phyloP scores from a whole-genome alignment of 805 yeast species.

The Wickerhamomyces xylosicus region DNA sequence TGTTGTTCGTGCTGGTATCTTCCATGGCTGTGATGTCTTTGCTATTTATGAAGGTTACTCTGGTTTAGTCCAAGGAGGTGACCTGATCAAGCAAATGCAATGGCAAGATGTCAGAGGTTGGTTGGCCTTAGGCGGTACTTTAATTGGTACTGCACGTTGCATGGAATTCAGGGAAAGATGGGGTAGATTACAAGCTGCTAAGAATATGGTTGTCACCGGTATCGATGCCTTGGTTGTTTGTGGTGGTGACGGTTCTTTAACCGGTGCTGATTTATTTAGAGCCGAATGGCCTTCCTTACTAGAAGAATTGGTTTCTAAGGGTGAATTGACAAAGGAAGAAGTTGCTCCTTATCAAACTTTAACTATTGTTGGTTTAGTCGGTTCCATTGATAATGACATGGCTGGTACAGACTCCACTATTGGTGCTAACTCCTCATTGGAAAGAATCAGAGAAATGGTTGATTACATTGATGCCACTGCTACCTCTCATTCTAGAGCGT shows the following conservation, averaged over 20 bases:
- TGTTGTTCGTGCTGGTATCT: conserved; percentile 85
- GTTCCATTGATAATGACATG: conserved; percentile 82
- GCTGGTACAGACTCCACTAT: conserved; percentile 76
- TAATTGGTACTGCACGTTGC: conserved; percentile 72
- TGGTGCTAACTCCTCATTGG: conserved; percentile 73
- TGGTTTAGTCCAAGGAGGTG: conserved; percentile 84
- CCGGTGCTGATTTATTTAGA: conserved; percentile 74
- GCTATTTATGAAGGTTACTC: conserved; percentile 93
- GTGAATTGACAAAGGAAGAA: conserved; percentile 36
- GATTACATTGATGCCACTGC: conserved; percentile 84
- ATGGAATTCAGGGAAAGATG: conserved; percentile 53
- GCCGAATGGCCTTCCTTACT: conserved; percentile 69
- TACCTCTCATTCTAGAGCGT: conserved; percentile 72
- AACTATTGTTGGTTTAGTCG: conserved; percentile 67
- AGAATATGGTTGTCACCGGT: conserved; percentile 58
- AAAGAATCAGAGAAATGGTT: conserved; percentile 61
- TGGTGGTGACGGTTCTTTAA: conserved; percentile 79
- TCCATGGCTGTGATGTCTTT: conserved; percentile 76
- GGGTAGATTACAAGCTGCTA: conserved; percentile 56
- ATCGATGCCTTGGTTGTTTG: conserved; percentile 72
- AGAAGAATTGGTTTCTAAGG: conserved; percentile 38
- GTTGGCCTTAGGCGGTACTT: conserved; percentile 64
- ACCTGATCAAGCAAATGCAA: conserved; percentile 44
- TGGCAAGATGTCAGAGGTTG: conserved; percentile 73
- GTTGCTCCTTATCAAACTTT: conserved; percentile 40